A percentile compares a stretch with the other conserved stretches of the same genome.
These are phyloP conservation scores for Cercospora brassicicola DNA, from an alignment of 2,329 filamentous ascomycete species.

Conservation along the genomic window DNA sequence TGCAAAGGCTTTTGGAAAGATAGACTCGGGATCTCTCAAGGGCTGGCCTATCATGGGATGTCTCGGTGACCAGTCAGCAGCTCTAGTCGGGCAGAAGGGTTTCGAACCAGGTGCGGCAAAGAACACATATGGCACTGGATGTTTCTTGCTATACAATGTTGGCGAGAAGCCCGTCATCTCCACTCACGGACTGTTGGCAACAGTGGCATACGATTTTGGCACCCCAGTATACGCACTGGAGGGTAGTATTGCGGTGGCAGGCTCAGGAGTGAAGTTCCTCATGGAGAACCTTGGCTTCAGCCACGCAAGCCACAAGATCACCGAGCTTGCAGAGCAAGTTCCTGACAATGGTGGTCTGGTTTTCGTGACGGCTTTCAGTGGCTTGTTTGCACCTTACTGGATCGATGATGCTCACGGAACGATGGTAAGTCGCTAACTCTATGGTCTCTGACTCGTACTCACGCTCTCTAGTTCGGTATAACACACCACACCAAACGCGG, in stretches of 20 bases:
- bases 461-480: conserved; percentile 32
- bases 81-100: conserved; percentile 69
- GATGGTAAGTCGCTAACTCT: conserved; percentile 44
- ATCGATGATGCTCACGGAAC: conserved; percentile 90
- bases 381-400: conserved; percentile 91
- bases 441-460: background rate
- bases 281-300: conserved; percentile 65
- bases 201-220: conserved; percentile 81
- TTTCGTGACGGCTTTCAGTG: conserved; percentile 86
- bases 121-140: conserved; percentile 89
- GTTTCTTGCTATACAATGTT: conserved; percentile 86
- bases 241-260: conserved; percentile 76
- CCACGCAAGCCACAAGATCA: conserved; percentile 64
- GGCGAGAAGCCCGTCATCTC: conserved; percentile 83
- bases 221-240: conserved; percentile 73
- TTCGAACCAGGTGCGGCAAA: conserved; percentile 81
- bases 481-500: conserved; percentile 73
- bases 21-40: conserved; percentile 65
- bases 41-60: conserved; percentile 78
- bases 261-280: conserved; percentile 74
- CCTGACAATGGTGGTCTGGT: conserved; percentile 79
- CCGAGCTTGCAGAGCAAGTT: conserved; percentile 63
- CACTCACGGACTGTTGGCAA: conserved; percentile 77
- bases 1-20: conserved; percentile 66
- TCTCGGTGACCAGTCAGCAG: conserved; percentile 82